A percentile compares a stretch with the other conserved stretches of the same genome.
These are phyloP conservation scores for Schizonepeta tenuifolia DNA, from an alignment of 257 asterid genomes.

Conservation along the genomic window DNA sequence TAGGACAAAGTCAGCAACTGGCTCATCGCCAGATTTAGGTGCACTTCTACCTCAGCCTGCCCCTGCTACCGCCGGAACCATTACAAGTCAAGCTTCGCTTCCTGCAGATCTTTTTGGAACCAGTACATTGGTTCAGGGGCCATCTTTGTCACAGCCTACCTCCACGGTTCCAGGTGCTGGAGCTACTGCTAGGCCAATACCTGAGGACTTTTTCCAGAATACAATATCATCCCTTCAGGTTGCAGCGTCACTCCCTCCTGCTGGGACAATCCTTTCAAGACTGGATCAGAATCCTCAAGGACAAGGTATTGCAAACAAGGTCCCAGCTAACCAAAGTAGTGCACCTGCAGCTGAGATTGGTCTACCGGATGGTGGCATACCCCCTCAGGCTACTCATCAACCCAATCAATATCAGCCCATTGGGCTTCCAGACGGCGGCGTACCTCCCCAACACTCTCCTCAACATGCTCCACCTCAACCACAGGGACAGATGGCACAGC, in stretches of 20 bases:
- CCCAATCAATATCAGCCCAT: conserved; percentile 54
- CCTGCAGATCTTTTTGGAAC: conserved; percentile 83
- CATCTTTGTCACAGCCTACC: conserved; percentile 54
- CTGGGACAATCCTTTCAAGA: conserved; percentile 78
- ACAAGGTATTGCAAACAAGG: conserved; percentile 53
- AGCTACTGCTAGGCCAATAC: conserved; percentile 75
- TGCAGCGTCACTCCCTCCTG: conserved; percentile 83
- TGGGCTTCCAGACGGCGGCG: conserved; percentile 89
- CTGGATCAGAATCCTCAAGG: conserved; percentile 69
- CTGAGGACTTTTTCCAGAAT: conserved; percentile 98
- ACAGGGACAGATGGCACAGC: conserved; percentile 48
- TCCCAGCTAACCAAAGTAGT: conserved; percentile 55
- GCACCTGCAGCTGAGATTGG: conserved; percentile 53
- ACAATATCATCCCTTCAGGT: conserved; percentile 88
- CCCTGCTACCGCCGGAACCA: conserved; percentile 47
- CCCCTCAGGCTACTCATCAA: conserved; percentile 77
- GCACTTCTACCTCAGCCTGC: conserved; percentile 65
- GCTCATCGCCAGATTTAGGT: conserved; percentile 76
- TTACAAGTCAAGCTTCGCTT: conserved; percentile 54
- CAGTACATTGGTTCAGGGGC: conserved; percentile 57
- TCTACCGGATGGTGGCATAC: conserved; percentile 74
- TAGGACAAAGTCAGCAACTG: conserved; percentile 79
- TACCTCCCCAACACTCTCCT: conserved; percentile 70
- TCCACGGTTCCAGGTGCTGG: conserved; percentile 64
- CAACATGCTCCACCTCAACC: conserved; percentile 57